Base-by-base conservation (phyloP, 148 eudicot genomes). In the Simmondsia chinensis region DNA sequence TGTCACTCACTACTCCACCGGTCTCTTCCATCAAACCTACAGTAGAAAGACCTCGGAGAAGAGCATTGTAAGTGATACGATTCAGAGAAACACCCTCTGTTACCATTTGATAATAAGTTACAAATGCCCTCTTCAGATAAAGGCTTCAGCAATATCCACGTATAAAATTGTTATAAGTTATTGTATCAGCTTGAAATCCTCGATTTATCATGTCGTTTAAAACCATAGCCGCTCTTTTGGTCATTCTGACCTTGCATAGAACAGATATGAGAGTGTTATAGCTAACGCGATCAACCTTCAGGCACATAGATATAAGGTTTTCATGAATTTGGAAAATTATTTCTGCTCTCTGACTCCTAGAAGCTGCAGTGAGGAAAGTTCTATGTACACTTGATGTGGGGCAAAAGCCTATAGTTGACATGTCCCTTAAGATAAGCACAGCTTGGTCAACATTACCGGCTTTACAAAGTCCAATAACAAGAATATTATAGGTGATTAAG, bases 241-340 rank as follows among this genome's bases (percentile, higher is more conserved):
- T 85, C 97, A 91, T 91, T 43, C 82, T 82, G 27, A 81, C 52
- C 48, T 75, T 59, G 62, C 95, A 91, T 46, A 89, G 68, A 31
- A 55, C 47, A 39, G 52, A 23, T 9, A 91, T 70, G 51, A 91
- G 78, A 54, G 60, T 68, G 60, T 85, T 79, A 57, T 60, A 82
- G 56, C 63, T 77, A n/a, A 28, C 22, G 9, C 21, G 76, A 66
- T 82, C 64, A 11, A 56, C 65, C 25, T 65, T 46, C 47, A 91
- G 83, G 38, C 97, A 94, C 88, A 91, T 69, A 14, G 52, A 59
- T 20, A 85, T 61, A 47, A 91, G 82, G 40, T 56, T 63, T 55
- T 79, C 57, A 57, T 85, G 97, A 56, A 60, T 54, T 57, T 48
- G 63, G 50, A 81, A 35, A 59, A 91, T 74, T 13, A 34, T 24